Conservation (phyloP, 1,284 basidiomycete genomes). For the Ceratobasidium sp. region DNA sequence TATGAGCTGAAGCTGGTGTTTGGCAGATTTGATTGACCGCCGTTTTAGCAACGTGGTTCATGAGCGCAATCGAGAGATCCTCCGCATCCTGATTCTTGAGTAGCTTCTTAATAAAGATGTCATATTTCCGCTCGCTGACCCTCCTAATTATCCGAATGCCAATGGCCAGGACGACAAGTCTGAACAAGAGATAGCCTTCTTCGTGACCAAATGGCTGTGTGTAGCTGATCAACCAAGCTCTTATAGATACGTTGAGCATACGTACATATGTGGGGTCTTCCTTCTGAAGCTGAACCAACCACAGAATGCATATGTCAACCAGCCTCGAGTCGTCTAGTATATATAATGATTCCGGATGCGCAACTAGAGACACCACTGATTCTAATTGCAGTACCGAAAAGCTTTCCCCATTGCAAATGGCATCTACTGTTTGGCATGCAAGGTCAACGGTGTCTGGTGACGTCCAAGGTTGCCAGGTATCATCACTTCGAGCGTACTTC, state of each 20-base stretch:
- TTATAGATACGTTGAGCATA: not conserved
- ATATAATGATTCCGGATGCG: not conserved
- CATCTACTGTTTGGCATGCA: not conserved
- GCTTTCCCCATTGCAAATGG: not conserved
- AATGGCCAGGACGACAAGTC: not conserved
- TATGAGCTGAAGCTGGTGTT: not conserved
- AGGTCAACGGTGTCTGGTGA: not conserved
- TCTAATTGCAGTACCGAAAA: not conserved
- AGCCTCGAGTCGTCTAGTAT: not conserved
- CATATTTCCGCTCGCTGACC: not conserved
- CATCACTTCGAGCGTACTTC: slow-evolving; percentile 9
- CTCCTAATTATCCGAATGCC: not conserved
- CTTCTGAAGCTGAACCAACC: too few relatives aligned
- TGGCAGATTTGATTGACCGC: too few relatives aligned
- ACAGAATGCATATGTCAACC: not conserved
- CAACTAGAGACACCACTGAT: not conserved
- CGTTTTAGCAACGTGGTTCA: not conserved
- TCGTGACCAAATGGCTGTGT: slow-evolving; percentile 1
- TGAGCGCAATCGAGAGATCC: not conserved
- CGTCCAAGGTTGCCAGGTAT: slow-evolving; percentile 13
- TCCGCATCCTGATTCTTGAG: not conserved
- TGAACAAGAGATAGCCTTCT: slow-evolving; percentile 1
- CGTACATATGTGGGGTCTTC: not conserved
- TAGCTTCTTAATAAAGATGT: not conserved
- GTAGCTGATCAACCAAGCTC: not conserved